Base-by-base conservation (phyloP, 331 rosid species). In the Phaseolus coccineus region DNA sequence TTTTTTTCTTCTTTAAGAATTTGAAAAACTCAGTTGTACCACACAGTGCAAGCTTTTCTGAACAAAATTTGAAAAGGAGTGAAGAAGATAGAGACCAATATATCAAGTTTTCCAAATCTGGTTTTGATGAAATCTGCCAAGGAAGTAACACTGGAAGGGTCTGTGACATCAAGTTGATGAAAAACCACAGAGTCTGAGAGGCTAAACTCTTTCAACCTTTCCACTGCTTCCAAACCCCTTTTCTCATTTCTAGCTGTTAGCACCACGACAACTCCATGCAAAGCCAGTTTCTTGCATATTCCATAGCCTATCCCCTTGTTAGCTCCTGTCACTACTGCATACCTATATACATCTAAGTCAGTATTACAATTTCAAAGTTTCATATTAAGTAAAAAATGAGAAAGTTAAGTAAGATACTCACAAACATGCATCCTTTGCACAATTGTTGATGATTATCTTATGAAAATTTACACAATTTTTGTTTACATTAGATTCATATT, bases 111-210 rank as follows among this genome's bases (percentile, higher is more conserved):
- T n/a, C 90, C 92, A 30, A 85, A 84, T 5, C 14, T 67, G 47
- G 85, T 76, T 69, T 74, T 82, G 84, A 91, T 71, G 84, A 87
- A 91, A 2, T 74, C 31, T 1, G 82, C 79, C 15, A 89, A 66
- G 47, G 88, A 64, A 73, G 82, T 81, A 61, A 91, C 58, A n/a
- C 82, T 85, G 2, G 84, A 11, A 47, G 88, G 86, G 35, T 89
- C 87, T 56, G 84, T 80, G 5, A 91, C 93, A 77, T 91, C 93
- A 69, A 91, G 96, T 81, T 83, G 89, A 78, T 90, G 93, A 69
- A 89, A 91, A 77, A 86, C 59, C 6, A 91, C 42, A 63, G 50
- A 35, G 3, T 71, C 80, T 35, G 88, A 81, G 10, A 82, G 69
- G 1, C 84, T 87, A 52, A 69, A 79, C 14, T 83, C 86, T 25